phyloP scores from a whole-genome alignment of 768 basidiomycete genomes.

The Rhodotorula taiwanensis region DNA sequence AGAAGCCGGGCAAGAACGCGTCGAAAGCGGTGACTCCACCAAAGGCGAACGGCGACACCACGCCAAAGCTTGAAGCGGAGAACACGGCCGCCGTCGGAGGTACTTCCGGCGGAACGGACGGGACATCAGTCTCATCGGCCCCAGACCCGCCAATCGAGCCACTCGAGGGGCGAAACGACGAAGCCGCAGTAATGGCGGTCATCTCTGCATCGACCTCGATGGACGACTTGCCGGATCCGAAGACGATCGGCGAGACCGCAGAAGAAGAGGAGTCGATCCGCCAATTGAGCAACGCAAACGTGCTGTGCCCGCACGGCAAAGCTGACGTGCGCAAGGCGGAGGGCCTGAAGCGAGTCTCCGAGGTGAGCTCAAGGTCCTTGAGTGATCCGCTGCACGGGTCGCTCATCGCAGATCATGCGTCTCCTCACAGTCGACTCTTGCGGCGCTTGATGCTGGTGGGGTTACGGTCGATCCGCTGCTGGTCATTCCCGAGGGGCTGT shows the following conservation, averaged over 20 bases:
- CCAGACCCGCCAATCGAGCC: too few species aligned
- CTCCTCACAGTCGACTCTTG: slow-evolving; percentile 11
- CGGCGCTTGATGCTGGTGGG: slow-evolving; percentile 49
- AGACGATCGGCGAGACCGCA: not conserved
- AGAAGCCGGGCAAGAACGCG: not conserved
- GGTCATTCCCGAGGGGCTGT: slow-evolving; percentile 52
- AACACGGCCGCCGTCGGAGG: too few species aligned
- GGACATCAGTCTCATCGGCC: too few species aligned
- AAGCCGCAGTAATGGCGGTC: too few species aligned
- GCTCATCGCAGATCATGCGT: too few species aligned
- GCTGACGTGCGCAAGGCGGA: slow-evolving; percentile 58
- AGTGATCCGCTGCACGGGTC: too few species aligned
- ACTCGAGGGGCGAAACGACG: not conserved
- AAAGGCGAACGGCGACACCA: too few species aligned
- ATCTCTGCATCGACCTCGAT: too few species aligned
- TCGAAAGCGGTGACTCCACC: too few species aligned
- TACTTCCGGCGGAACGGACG: too few species aligned
- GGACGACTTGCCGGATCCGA: slow-evolving; percentile 37
- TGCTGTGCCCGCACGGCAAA: slow-evolving; percentile 58
- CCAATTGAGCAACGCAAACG: slow-evolving; percentile 47
- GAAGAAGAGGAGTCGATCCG: not conserved
- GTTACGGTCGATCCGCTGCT: slow-evolving; percentile 52
- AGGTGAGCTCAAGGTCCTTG: too few species aligned
- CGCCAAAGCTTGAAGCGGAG: too few species aligned
- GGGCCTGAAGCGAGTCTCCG: slow-evolving; percentile 63